These are phyloP conservation scores for Bjerkandera adusta DNA, from an alignment of 1,284 basidiomycete genomes.

Conservation along the genomic window DNA sequence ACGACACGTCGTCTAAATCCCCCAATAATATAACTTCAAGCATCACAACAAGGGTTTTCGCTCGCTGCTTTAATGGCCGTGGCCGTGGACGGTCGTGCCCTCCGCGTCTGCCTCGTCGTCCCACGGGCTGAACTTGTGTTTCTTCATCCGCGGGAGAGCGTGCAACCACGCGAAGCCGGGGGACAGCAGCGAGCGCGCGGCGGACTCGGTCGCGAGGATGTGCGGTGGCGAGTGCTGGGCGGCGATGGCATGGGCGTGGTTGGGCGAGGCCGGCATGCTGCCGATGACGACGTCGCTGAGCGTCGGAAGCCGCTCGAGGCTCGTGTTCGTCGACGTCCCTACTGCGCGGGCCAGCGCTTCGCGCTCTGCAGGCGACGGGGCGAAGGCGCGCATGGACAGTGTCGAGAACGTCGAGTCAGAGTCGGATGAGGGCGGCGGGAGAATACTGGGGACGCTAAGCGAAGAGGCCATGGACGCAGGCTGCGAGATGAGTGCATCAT, in stretches of 20 bases:
- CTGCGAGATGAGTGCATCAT: constrained; percentile 11
- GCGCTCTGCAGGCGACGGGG: constrained; percentile 79
- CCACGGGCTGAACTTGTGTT: constrained; percentile 38
- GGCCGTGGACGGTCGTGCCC: constrained; percentile 12
- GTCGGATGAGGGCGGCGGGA: constrained; percentile 40
- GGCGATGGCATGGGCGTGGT: constrained; percentile 39
- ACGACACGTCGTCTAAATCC: not conserved
- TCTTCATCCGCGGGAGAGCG: constrained; percentile 28
- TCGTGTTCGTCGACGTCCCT: constrained; percentile 59
- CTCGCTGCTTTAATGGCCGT: constrained; percentile 6
- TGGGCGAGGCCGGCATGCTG: constrained; percentile 62
- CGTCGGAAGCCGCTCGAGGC: constrained; percentile 71
- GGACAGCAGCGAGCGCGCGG: constrained; percentile 19
- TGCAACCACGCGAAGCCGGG: constrained; percentile 32
- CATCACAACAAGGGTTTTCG: not conserved
- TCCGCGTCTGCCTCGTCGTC: constrained; percentile 30
- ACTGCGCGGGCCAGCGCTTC: constrained; percentile 72
- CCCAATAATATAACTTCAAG: not conserved
- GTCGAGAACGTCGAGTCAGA: constrained; percentile 44
- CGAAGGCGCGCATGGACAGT: constrained; percentile 65
- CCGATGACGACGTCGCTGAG: constrained; percentile 57
- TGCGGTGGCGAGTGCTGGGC: constrained; percentile 15
- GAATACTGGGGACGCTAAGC: constrained; percentile 34
- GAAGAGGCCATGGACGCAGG: constrained; percentile 13
- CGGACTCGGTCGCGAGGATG: not conserved